phyloP scores from a whole-genome alignment of 169 alveolate genomes.

The Plasmodium chabaudi region DNA sequence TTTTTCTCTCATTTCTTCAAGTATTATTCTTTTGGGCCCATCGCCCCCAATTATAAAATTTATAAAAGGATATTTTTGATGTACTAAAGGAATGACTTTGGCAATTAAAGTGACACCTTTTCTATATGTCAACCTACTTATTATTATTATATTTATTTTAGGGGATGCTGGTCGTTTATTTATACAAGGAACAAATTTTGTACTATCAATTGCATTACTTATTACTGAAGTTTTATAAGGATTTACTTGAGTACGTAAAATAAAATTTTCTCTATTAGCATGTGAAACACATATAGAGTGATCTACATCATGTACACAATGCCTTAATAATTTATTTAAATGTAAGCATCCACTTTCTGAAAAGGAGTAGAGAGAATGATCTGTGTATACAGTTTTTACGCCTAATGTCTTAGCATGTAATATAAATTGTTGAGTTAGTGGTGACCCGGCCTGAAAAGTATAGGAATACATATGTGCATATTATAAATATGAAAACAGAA shows the following conservation, averaged over 20 bases:
- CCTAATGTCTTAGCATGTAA: constrained; percentile 78
- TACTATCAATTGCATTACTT: constrained; percentile 90
- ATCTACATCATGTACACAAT: constrained; percentile 82
- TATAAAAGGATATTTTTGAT: constrained; percentile 94
- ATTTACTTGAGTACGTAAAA: constrained; percentile 93
- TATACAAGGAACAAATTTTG: constrained; percentile 83
- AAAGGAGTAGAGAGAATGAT: constrained; percentile 99
- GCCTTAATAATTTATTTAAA: constrained; percentile 91
- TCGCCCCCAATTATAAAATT: constrained; percentile 95
- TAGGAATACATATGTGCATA: neutral
- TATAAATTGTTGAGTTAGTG: constrained; percentile 75
- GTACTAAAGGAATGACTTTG: constrained; percentile 96
- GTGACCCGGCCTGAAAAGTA: constrained; percentile 46
- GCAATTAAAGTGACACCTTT: constrained; percentile 98
- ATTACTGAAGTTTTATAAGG: constrained; percentile 94
- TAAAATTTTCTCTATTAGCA: constrained; percentile 96
- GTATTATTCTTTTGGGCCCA: constrained; percentile 95
- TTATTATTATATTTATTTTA: constrained; percentile 93
- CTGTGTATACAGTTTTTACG: constrained; percentile 96
- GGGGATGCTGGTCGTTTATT: constrained; percentile 87
- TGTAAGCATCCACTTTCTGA: constrained; percentile 96
- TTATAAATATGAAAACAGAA: neutral
- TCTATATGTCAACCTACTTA: constrained; percentile 96
- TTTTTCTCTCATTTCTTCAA: constrained; percentile 96
- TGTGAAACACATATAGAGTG: constrained; percentile 96